Base-by-base conservation (phyloP, 1,139 yeast genomes). In the Suhomyces kunorum region DNA sequence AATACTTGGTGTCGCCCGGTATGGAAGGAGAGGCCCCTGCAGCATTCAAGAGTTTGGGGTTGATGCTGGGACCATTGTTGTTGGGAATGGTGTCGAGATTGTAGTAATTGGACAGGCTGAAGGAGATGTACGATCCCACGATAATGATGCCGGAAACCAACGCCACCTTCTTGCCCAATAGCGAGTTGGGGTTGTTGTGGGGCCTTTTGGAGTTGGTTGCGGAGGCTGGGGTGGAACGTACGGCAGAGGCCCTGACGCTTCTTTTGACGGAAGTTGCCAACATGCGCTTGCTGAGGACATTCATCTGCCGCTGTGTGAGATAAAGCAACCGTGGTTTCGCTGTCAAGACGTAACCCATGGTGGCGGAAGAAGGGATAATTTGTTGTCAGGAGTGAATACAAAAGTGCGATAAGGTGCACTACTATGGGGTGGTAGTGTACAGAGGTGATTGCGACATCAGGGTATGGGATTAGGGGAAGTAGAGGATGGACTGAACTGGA, bases 61-160 rank as follows among this genome's bases (percentile, higher is more conserved):
- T 41, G 24, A 43, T 39, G 19, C 45, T 37, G 8, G 25, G 37
- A 2, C 36, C 40, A 7, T 37, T 38, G 23, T 46, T 48, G 13
- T 51, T 46, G 5, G 74, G 73, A 15, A 67, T 56, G 3, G 74
- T 65, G 45, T 72, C 78, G 49, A 71, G 61, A 39, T 67, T 68
- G 46, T 68, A 72, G 50, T 70, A 68, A 47, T 68, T 66, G 17
- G 72, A 58, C 49, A 64, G 74, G 45, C 63, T 68, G 48, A 72
- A 66, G 3, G 72, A 55, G 25, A 72, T 62, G 45, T 68, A 72
- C 6, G 74, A 66, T 4, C 77, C 76, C 19, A 72, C 71, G n/a
- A 71, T 66, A 31, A 72, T 63, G 36, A 71, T 53, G 15, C 76
- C 76, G n/a, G 74, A 66, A 1, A 71, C 65, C 6, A 71, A 53